These are phyloP conservation scores for Aureoboletus auriporus DNA, from an alignment of 768 basidiomycete genomes.

Conservation along the genomic window DNA sequence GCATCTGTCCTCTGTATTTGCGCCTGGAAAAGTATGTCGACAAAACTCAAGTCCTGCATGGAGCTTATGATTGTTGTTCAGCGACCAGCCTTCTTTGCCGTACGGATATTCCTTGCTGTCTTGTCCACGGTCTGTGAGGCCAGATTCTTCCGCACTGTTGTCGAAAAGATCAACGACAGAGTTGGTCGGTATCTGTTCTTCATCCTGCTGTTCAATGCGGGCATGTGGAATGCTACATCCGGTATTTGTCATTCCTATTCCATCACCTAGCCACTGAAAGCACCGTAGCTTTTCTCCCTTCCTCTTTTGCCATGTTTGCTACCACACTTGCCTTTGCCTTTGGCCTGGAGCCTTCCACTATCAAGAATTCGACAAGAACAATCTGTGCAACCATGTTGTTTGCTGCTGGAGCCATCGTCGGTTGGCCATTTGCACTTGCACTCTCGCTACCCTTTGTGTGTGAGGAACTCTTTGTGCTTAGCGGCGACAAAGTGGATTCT, in stretches of 20 bases:
- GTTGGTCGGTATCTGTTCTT: constrained; percentile 94
- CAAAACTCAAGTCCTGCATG: neutral
- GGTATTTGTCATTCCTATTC: constrained; percentile 39
- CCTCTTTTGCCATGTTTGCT: constrained; percentile 92
- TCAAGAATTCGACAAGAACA: constrained; percentile 51
- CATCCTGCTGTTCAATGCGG: constrained; percentile 78
- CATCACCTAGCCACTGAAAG: constrained; percentile 10
- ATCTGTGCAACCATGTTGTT: constrained; percentile 65
- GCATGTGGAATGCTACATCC: constrained; percentile 91
- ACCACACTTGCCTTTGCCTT: constrained; percentile 75
- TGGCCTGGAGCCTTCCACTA: constrained; percentile 55
- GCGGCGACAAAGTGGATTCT: constrained; percentile 58
- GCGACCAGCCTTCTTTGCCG: constrained; percentile 86
- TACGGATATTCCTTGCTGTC: constrained; percentile 75
- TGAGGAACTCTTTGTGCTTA: constrained; percentile 82
- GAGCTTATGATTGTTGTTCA: constrained; percentile 32
- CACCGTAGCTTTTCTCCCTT: constrained; percentile 81
- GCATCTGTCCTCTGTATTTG: constrained; percentile 52
- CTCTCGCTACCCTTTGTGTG: constrained; percentile 85
- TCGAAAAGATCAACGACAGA: constrained; percentile 78
- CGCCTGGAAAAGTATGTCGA: constrained; percentile 65
- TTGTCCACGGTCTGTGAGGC: constrained; percentile 76
- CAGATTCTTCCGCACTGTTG: constrained; percentile 76
- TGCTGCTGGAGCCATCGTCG: constrained; percentile 81
- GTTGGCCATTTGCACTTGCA: constrained; percentile 95